A percentile compares a stretch with the other conserved stretches of the same genome.
These are phyloP conservation scores for Lolium rigidum DNA, from an alignment of 176 grass and related monocot genomes.

Conservation along the genomic window DNA sequence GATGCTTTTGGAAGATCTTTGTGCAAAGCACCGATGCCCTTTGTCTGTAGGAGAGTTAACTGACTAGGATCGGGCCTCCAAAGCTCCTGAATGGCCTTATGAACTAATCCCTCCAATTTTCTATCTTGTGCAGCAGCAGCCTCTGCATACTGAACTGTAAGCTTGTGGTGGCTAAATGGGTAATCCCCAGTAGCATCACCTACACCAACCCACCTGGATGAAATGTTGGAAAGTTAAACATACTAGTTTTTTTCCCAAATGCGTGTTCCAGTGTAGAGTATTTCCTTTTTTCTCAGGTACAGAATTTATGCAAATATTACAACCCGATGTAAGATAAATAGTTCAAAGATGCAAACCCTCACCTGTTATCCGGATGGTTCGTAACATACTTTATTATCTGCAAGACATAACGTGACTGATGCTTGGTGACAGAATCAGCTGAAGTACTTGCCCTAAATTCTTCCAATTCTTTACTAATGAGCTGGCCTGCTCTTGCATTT, in stretches of 20 bases:
- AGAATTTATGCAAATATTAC: slow-evolving; percentile 16
- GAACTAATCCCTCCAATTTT: slow-evolving; percentile 97
- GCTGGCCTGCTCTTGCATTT: slow-evolving; percentile 83
- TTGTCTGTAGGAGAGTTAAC: slow-evolving; percentile 84
- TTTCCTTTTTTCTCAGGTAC: not conserved
- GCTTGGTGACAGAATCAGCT: slow-evolving; percentile 90
- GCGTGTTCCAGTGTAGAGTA: not conserved
- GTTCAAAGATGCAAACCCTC: slow-evolving; percentile 41
- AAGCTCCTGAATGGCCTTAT: slow-evolving; percentile 96
- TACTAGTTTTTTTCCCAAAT: slow-evolving; percentile 19
- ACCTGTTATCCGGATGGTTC: slow-evolving; percentile 86
- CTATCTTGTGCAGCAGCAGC: slow-evolving; percentile 88
- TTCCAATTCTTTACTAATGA: slow-evolving; percentile 93
- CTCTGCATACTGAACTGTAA: slow-evolving; percentile 95
- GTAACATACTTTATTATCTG: slow-evolving; percentile 93
- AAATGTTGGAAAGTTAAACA: slow-evolving; percentile 44
- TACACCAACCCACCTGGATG: slow-evolving; percentile 91
- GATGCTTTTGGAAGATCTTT: slow-evolving; percentile 87
- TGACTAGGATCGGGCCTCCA: slow-evolving; percentile 82
- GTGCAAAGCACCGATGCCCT: slow-evolving; percentile 71
- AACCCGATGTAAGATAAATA: not conserved
- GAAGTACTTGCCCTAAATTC: slow-evolving; percentile 78
- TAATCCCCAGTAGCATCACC: slow-evolving; percentile 95
- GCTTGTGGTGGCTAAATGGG: slow-evolving; percentile 97
- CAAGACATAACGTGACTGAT: slow-evolving; percentile 93